These are phyloP conservation scores for Thecaphora thlaspeos DNA, from an alignment of 1,284 basidiomycete genomes.

Conservation along the genomic window DNA sequence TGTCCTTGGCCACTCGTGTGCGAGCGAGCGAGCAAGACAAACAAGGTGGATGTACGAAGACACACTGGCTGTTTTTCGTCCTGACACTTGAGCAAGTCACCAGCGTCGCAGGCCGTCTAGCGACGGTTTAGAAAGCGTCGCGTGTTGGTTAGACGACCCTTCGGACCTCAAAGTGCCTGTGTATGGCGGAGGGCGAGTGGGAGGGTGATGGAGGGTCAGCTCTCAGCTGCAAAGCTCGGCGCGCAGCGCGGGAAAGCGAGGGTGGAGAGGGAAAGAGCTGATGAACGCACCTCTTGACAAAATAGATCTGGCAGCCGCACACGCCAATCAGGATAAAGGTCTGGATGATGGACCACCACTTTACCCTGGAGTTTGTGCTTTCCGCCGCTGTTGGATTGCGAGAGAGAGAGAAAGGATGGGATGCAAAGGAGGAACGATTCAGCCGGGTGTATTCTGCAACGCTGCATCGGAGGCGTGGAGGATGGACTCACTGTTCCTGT, in stretches of 20 bases:
- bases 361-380: conserved; percentile 79
- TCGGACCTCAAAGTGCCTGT: conserved; percentile 43
- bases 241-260: neutral
- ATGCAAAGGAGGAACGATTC: neutral
- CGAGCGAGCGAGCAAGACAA: no score
- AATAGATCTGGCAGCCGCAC: conserved; percentile 96
- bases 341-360: conserved; percentile 98
- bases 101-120: no score
- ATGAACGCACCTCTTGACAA: conserved; percentile 70
- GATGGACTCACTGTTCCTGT: conserved; percentile 71
- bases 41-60: no score
- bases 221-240: no score
- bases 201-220: neutral
- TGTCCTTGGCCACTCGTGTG: no score
- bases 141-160: conserved; percentile 24
- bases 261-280: neutral
- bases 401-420: neutral
- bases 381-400: conserved; percentile 57
- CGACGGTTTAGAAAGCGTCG: neutral
- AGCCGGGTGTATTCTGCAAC: no score
- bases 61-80: no score
- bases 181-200: neutral
- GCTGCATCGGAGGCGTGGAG: neutral
- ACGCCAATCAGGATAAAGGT: conserved; percentile 80
- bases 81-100: no score